Base-by-base conservation (phyloP, 2,329 filamentous ascomycete species). In the Pseudocercospora fijiensis region DNA sequence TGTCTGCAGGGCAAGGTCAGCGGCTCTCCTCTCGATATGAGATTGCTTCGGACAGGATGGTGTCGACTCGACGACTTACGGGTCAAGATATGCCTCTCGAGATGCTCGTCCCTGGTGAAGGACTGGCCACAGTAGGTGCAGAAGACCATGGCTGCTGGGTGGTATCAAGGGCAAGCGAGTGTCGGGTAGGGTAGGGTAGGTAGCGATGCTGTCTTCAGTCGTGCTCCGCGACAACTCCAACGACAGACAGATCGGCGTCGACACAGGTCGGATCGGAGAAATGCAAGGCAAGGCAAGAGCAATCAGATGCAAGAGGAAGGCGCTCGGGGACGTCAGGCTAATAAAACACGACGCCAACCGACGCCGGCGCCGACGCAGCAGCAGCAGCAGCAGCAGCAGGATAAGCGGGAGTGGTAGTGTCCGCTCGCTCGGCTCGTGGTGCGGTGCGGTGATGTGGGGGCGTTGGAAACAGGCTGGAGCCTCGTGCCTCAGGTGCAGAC, bases 111-210 rank as follows among this genome's bases (percentile, higher is more conserved):
- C 69, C 81, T 74, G 49, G 81, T 83, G 68, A 83, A 83, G 51
- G 80, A 81, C 76, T 83, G 80, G 28, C 81, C 81, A 69, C 81
- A 83, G 66, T 83, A 83, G 60, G 81, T 83, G 72, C 81, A 83
- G 72, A 82, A 83, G 28, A 83, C 80, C 81, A 83, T 83, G 41
- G 63, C 61, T 67, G 65, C n/a, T 7, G 13, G 11, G 53, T 22
- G 2, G 16, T 41, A 30, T 56, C 53, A 33, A 56, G 53, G 28
- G 53, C 53, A 33, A 56, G 53, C 53, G 53, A 56, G 49, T 60
- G 63, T n/a, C n/a, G n/a, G n/a, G n/a, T n/a, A n/a, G n/a, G n/a
- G n/a, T n/a, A n/a, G n/a, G n/a, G n/a, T n/a, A n/a, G n/a, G n/a
- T 41, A 41, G 16, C 37, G 9, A 16, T 37, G 33, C n/a, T 37